phyloP scores from a whole-genome alignment of 1,284 basidiomycete species.

The Fistulina hepatica region DNA sequence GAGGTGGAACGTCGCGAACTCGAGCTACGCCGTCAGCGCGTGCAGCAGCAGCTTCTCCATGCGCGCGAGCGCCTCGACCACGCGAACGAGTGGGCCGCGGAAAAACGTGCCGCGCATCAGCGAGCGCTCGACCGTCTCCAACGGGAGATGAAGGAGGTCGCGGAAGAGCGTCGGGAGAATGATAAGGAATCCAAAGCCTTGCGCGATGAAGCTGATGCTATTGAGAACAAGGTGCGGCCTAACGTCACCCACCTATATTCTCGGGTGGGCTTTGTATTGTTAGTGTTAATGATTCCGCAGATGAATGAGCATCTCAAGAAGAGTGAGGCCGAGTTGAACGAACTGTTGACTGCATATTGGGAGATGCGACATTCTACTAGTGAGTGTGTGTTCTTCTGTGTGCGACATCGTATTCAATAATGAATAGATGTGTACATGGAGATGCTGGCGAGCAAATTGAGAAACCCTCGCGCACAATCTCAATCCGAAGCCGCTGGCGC shows the following conservation, averaged over 20 bases:
- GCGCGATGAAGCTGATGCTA: conserved; percentile 50
- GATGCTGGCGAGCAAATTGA: too few relatives aligned
- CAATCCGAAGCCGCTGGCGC: too few relatives aligned
- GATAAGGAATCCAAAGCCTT: conserved; percentile 66
- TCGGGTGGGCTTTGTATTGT: background rate
- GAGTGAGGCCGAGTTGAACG: conserved; percentile 65
- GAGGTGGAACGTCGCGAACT: conserved; percentile 63
- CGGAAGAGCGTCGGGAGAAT: conserved; percentile 58
- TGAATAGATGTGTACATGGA: too few relatives aligned
- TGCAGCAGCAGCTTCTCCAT: conserved; percentile 62
- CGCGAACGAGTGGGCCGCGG: conserved; percentile 62
- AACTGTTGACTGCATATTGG: conserved; percentile 74
- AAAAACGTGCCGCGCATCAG: conserved; percentile 57
- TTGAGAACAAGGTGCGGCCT: conserved; percentile 45
- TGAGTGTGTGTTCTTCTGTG: too few relatives aligned
- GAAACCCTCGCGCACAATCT: too few relatives aligned
- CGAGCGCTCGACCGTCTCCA: conserved; percentile 62
- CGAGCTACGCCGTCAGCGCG: conserved; percentile 55
- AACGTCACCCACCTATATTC: background rate
- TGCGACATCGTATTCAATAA: too few relatives aligned
- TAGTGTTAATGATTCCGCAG: background rate
- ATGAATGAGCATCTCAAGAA: conserved; percentile 3
- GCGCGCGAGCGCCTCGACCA: conserved; percentile 69
- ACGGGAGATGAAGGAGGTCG: conserved; percentile 68
- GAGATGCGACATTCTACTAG: conserved; percentile 68